phyloP scores from a whole-genome alignment of 768 basidiomycete genomes.

The Podaxis carcinomalis region DNA sequence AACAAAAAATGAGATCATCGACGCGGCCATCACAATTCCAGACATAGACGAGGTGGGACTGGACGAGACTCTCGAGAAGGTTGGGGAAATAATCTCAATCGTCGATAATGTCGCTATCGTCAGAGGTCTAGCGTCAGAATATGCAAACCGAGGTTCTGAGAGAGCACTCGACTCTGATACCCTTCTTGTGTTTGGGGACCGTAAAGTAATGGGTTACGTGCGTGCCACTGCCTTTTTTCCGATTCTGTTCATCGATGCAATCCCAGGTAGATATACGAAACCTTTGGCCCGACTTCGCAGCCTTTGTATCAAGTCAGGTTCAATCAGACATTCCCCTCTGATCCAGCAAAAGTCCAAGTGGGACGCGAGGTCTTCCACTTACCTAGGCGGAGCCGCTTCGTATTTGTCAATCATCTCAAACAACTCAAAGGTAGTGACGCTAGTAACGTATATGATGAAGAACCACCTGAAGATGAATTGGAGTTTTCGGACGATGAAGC shows the following conservation, averaged over 20 bases:
- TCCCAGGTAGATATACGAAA: conserved; percentile 75
- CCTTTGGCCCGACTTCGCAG: conserved; percentile 89
- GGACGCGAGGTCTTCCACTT: conserved; percentile 78
- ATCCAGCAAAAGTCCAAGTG: conserved; percentile 48
- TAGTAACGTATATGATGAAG: conserved; percentile 92
- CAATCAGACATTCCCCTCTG: conserved; percentile 58
- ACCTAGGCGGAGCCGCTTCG: conserved; percentile 74
- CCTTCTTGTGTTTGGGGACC: conserved; percentile 84
- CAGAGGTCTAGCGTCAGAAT: conserved; percentile 48
- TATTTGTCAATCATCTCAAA: conserved; percentile 72
- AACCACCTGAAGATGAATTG: conserved; percentile 82
- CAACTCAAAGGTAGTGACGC: conserved; percentile 86
- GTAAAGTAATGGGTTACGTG: conserved; percentile 88
- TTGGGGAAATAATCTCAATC: conserved; percentile 76
- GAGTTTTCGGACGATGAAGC: conserved; percentile 97
- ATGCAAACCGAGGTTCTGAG: conserved; percentile 44
- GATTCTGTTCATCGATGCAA: conserved; percentile 12
- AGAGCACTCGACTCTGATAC: conserved; percentile 85
- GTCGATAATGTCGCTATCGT: conserved; percentile 73
- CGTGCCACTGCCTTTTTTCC: conserved; percentile 24
- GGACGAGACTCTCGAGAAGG: conserved; percentile 65
- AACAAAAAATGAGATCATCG: conserved; percentile 68
- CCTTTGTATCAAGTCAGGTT: conserved; percentile 90
- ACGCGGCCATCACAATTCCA: conserved; percentile 58
- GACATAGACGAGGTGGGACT: conserved; percentile 57